A percentile compares a stretch with the other conserved stretches of the same genome.
Evolutionary conservation across 371 early-diverging fungal species (phyloP).

Genomic region (Mortierella sp.): DNA sequence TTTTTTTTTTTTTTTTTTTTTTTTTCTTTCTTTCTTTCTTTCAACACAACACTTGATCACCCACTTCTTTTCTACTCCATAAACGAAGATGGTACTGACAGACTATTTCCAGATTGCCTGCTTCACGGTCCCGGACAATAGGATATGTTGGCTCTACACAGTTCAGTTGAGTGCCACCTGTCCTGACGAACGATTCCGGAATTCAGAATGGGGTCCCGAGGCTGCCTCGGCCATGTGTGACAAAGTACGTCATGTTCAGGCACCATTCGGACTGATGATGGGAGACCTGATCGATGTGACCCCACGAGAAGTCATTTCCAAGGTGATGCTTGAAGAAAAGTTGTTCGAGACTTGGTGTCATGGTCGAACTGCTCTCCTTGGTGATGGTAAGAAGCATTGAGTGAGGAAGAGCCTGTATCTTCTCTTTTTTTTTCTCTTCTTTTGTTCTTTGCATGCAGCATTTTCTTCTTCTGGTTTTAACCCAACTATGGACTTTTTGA

Average conservation of each 20-base stretch:
- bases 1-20: background rate
- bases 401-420: no score
- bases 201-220: constrained; percentile 44
- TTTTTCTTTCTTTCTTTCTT: no score
- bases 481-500: no score
- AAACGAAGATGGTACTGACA: no score
- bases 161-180: no score
- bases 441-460: background rate
- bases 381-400: constrained; percentile 24
- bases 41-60: no score
- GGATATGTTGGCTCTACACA: constrained; percentile 11
- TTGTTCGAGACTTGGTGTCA: constrained; percentile 27
- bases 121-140: constrained; percentile 28
- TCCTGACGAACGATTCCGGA: constrained; percentile 4
- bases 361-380: constrained; percentile 24
- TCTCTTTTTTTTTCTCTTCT: background rate
- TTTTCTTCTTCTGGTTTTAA: no score
- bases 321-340: constrained; percentile 42
- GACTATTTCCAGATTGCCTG: constrained; percentile 15
- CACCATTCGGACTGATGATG: constrained; percentile 32
- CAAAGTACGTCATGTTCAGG: constrained; percentile 22
- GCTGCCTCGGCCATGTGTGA: constrained; percentile 24
- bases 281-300: constrained; percentile 35
- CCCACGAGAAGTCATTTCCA: constrained; percentile 24
- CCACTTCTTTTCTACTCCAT: no score